These are phyloP conservation scores for Dryadomyces quercus-mongolicae DNA, from an alignment of 2,329 filamentous ascomycete genomes.

Conservation along the genomic window DNA sequence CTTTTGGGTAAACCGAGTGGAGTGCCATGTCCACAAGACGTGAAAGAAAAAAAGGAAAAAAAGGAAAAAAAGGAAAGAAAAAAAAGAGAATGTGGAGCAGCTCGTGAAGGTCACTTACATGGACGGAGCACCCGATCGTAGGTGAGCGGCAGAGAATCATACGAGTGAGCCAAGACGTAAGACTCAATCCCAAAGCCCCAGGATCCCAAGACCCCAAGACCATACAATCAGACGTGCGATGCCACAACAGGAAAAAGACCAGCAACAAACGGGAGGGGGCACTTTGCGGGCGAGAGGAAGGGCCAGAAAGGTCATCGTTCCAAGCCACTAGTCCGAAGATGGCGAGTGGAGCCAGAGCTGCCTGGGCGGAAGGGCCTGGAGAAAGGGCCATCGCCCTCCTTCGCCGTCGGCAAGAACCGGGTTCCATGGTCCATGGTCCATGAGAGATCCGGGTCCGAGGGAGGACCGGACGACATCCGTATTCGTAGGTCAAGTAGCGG, in stretches of 20 bases:
- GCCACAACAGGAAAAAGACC: too few relatives aligned
- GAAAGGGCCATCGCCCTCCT: too few relatives aligned
- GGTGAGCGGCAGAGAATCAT: neutral
- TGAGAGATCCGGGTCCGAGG: neutral
- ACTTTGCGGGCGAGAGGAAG: neutral
- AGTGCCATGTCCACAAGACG: constrained; percentile 1
- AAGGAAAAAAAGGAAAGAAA: neutral
- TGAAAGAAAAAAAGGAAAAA: neutral
- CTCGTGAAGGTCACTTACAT: neutral
- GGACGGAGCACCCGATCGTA: neutral
- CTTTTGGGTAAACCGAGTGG: neutral
- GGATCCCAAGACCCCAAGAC: neutral
- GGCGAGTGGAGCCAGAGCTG: too few relatives aligned
- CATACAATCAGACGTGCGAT: too few relatives aligned
- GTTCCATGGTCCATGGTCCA: neutral
- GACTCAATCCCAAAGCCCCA: neutral
- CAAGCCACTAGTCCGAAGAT: too few relatives aligned
- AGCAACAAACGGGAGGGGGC: too few relatives aligned
- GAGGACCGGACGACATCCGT: neutral
- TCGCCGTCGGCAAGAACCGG: neutral
- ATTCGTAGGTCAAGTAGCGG: too few relatives aligned
- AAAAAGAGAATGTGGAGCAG: neutral
- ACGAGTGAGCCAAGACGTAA: neutral
- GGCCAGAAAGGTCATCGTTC: neutral
- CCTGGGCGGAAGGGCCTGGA: too few relatives aligned